phyloP scores from a whole-genome alignment of 768 basidiomycete species.

The Butyriboletus loyo region DNA sequence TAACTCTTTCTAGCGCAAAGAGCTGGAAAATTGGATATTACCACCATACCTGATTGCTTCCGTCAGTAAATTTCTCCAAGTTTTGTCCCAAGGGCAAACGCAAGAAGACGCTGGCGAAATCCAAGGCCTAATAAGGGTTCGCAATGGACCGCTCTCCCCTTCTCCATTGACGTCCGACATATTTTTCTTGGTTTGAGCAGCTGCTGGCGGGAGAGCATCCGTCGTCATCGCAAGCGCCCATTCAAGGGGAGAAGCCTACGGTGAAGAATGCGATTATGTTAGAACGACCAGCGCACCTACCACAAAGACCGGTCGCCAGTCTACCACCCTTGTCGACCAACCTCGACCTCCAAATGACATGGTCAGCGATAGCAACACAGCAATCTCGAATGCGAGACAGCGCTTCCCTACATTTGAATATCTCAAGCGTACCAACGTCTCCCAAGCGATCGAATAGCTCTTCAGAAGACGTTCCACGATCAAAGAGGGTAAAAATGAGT shows the following conservation, averaged over 20 bases:
- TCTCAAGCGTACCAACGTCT: conserved; percentile 10
- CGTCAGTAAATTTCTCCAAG: conserved; percentile 32
- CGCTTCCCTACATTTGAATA: not conserved
- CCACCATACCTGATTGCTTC: conserved; percentile 39
- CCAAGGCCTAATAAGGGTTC: conserved; percentile 53
- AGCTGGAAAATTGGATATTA: conserved; percentile 40
- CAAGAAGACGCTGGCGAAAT: conserved; percentile 31
- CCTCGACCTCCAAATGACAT: conserved; percentile 14
- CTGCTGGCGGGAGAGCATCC: conserved; percentile 30
- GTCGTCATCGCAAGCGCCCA: conserved; percentile 14
- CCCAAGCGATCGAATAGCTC: conserved; percentile 27
- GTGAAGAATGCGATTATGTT: conserved; percentile 13
- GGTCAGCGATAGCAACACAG: conserved; percentile 8
- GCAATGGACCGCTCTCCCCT: conserved; percentile 43
- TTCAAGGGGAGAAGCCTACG: conserved; percentile 7
- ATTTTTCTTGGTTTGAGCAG: conserved; percentile 44
- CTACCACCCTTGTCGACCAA: conserved; percentile 12
- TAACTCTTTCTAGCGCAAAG: conserved; percentile 42
- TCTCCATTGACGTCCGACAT: conserved; percentile 38
- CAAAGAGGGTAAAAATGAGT: conserved; percentile 34
- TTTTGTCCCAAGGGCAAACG: conserved; percentile 21
- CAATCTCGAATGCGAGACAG: conserved; percentile 15
- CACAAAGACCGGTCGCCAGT: conserved; percentile 17
- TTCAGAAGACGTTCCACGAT: conserved; percentile 31
- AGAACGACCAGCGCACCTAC: conserved; percentile 29